Percentiles rank a stretch among this genome's conserved stretches.
phyloP scores from a whole-genome alignment of 257 asterid genomes.

The Nicotiana paniculata region DNA sequence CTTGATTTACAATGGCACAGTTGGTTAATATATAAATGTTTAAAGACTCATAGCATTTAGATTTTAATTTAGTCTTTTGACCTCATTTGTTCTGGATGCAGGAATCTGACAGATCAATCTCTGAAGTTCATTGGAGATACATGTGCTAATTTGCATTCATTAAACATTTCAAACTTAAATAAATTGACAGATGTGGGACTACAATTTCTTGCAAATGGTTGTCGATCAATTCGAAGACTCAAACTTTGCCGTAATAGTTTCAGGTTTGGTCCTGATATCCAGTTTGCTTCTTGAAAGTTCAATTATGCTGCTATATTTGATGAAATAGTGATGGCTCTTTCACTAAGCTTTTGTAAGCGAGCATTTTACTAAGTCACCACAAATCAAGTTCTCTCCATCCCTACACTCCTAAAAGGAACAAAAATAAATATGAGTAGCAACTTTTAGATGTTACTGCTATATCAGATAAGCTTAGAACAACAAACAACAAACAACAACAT shows the following conservation, averaged over 20 bases:
- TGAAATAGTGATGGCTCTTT: background rate
- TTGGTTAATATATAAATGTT: constrained; percentile 1
- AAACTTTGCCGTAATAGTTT: constrained; percentile 50
- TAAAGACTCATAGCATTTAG: background rate
- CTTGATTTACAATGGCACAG: background rate
- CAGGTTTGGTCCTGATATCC: constrained; percentile 42
- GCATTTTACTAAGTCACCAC: background rate
- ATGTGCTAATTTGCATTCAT: constrained; percentile 48
- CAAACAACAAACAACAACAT: too few species aligned
- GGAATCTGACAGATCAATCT: constrained; percentile 58
- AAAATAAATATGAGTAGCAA: background rate
- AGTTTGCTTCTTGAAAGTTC: constrained; percentile 3
- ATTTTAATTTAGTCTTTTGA: constrained; percentile 14
- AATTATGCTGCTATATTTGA: background rate
- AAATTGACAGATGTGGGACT: constrained; percentile 61
- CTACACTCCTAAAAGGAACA: background rate
- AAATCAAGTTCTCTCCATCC: background rate
- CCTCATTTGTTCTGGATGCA: constrained; percentile 28
- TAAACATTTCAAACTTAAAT: constrained; percentile 55
- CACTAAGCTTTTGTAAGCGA: background rate
- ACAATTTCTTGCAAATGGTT: constrained; percentile 68
- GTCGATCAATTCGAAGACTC: constrained; percentile 51
- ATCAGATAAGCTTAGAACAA: background rate
- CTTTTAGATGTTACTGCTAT: constrained; percentile 1
- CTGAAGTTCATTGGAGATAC: constrained; percentile 48